phyloP scores from a whole-genome alignment of 352 stramenopile genomes.

The Pythium phragmiticola region DNA sequence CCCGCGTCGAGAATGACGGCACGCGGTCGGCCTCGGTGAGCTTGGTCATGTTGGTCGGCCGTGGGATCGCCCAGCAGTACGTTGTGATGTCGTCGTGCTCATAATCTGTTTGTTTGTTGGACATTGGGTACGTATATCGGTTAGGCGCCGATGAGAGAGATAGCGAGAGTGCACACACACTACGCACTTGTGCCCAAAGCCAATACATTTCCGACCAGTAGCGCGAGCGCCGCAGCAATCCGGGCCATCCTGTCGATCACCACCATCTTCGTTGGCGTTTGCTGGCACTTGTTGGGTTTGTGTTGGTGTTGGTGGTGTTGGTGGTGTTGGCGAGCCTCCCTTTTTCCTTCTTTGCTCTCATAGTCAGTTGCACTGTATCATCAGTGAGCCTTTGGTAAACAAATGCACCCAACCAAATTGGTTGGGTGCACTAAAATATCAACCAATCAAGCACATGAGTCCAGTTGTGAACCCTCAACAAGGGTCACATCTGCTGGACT shows the following conservation, averaged over 20 bases:
- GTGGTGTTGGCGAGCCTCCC: background rate
- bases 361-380: background rate
- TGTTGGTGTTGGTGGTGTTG: too few species aligned
- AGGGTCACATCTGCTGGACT: too few species aligned
- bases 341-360: background rate
- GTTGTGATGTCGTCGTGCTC: conserved; percentile 29
- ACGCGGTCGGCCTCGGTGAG: conserved; percentile 26
- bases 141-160: background rate
- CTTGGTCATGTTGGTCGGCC: conserved; percentile 23
- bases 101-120: conserved; percentile 20
- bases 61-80: conserved; percentile 33
- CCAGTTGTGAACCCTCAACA: background rate
- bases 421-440: background rate
- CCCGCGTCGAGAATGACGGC: conserved; percentile 6
- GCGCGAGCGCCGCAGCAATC: background rate
- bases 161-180: background rate
- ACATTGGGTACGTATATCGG: too few species aligned
- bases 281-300: too few species aligned
- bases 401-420: background rate
- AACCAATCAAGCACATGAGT: background rate
- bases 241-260: background rate
- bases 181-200: conserved; percentile 19
- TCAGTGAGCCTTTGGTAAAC: too few species aligned
- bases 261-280: background rate
- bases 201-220: background rate